These are phyloP conservation scores for Aspergillus proliferans DNA, from an alignment of 2,329 filamentous ascomycete genomes.

Conservation along the genomic window DNA sequence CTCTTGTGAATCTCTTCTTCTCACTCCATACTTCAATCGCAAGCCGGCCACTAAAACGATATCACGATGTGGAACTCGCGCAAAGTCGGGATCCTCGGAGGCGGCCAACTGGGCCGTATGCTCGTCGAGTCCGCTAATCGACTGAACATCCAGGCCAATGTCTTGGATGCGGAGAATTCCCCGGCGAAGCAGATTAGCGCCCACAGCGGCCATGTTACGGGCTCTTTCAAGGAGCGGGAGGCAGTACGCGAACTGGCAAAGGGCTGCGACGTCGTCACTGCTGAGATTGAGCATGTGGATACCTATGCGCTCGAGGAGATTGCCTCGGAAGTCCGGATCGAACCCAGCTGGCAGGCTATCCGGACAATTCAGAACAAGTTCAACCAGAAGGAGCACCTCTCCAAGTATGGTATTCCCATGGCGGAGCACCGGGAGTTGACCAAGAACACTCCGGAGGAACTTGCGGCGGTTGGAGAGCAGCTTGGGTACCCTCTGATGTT, in stretches of 20 bases:
- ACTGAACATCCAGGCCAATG: conserved; percentile 70
- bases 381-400: conserved; percentile 75
- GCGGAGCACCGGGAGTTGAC: conserved; percentile 64
- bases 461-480: conserved; percentile 56
- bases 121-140: conserved; percentile 77
- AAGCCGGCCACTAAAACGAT: neutral
- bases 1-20: neutral
- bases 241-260: conserved; percentile 75
- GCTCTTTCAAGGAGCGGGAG: conserved; percentile 78
- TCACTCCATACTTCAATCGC: neutral
- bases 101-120: conserved; percentile 85
- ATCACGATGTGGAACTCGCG: conserved; percentile 34
- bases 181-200: conserved; percentile 82
- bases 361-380: conserved; percentile 92
- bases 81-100: conserved; percentile 49
- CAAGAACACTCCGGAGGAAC: conserved; percentile 51
- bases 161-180: conserved; percentile 69
- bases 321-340: conserved; percentile 58
- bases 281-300: conserved; percentile 93
- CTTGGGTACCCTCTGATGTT: conserved; percentile 86
- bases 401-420: conserved; percentile 61
- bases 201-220: conserved; percentile 67
- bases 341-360: conserved; percentile 81
- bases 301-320: conserved; percentile 85
- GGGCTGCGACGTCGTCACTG: conserved; percentile 73